Evolutionary conservation across 2,329 filamentous ascomycete genomes (phyloP).

Genomic region (Fusarium keratoplasticum): DNA sequence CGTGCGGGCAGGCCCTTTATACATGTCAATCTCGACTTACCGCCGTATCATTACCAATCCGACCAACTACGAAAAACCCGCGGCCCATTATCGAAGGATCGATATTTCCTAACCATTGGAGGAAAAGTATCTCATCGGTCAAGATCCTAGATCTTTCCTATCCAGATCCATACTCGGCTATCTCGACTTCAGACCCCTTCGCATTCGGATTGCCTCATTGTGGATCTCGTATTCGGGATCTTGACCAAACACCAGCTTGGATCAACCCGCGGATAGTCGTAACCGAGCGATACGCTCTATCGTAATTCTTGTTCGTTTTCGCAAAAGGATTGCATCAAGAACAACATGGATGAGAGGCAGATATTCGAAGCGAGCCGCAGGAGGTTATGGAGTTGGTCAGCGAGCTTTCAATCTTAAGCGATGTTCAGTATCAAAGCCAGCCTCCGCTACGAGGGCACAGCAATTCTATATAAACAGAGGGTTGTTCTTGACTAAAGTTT

Average conservation of each 20-base stretch:
- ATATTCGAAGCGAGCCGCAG: neutral
- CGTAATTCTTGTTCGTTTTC: constrained; percentile 35
- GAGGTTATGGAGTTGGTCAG: constrained; percentile 4
- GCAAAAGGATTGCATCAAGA: constrained; percentile 3
- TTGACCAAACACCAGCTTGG: neutral
- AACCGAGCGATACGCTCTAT: neutral
- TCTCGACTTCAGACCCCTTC: constrained; percentile 1
- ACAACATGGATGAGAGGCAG: neutral
- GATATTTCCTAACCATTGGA: neutral
- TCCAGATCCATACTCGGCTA: constrained; percentile 10
- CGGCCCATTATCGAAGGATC: neutral
- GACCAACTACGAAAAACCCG: neutral
- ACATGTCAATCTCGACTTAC: neutral
- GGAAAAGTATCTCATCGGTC: neutral
- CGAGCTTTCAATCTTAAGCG: neutral
- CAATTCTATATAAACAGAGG: constrained; percentile 20
- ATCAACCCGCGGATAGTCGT: neutral
- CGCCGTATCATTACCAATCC: neutral
- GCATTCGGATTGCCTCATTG: constrained; percentile 24
- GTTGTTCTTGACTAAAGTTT: neutral
- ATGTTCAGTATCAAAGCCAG: constrained; percentile 8
- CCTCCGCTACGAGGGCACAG: neutral
- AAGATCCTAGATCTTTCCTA: neutral
- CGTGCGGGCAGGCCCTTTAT: neutral
- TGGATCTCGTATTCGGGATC: constrained; percentile 27